Conservation (phyloP, 441 rosid species). For the Lepidium campestre region DNA sequence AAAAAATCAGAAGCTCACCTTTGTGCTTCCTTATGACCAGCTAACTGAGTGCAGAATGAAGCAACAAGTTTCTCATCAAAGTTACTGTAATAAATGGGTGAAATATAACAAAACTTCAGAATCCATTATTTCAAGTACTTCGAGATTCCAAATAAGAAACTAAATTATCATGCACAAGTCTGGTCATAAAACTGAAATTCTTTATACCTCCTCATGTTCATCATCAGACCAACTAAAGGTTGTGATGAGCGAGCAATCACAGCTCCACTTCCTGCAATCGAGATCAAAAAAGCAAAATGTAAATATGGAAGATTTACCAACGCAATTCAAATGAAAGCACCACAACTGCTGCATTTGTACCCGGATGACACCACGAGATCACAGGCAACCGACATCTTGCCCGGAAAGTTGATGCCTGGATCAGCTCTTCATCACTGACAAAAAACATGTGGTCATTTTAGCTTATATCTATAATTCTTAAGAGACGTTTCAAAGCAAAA, state of each 20-base stretch:
- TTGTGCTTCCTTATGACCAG: constrained; percentile 40
- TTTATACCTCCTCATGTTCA: constrained; percentile 91
- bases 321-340: constrained; percentile 15
- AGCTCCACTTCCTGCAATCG: constrained; percentile 69
- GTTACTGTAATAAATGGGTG: constrained; percentile 47
- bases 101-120: constrained; percentile 12
- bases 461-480: constrained; percentile 9
- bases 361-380: constrained; percentile 93
- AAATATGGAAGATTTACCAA: constrained; percentile 4
- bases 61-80: constrained; percentile 96
- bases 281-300: constrained; percentile 9
- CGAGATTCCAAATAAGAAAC: constrained; percentile 15
- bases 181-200: constrained; percentile 17
- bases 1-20: constrained; percentile 41
- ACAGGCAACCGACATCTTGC: constrained; percentile 89
- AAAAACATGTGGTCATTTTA: constrained; percentile 22
- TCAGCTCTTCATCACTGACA: constrained; percentile 78
- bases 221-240: constrained; percentile 95
- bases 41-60: constrained; percentile 71
- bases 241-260: constrained; percentile 99
- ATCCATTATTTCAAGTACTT: constrained; percentile 12
- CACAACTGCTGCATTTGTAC: constrained; percentile 36
- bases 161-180: constrained; percentile 10
- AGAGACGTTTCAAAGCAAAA: constrained; percentile 6
- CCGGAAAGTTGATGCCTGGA: constrained; percentile 89